Evolutionary conservation across 2,329 filamentous ascomycete genomes (phyloP), one percentile per base, ranked within the genome.

Genomic region (Epichloe aotearoae): DNA sequence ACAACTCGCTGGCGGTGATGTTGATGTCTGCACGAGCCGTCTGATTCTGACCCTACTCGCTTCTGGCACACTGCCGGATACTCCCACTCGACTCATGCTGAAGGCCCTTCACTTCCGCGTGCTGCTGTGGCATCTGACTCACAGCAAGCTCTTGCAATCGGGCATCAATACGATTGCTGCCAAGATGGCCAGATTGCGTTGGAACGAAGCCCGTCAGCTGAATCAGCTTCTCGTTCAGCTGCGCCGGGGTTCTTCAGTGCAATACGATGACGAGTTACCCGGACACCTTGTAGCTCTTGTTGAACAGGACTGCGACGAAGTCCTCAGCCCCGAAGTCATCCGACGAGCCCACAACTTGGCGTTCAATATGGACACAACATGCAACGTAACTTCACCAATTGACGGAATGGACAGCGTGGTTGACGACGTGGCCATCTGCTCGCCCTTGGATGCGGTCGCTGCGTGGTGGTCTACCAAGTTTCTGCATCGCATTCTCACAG

Each of bases 21-120:
- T 84, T 8, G 87, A 95, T 64, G 86, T 96, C 58, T 95, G 85
- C 72, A 89, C 86, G 66, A 89, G 87, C 65, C 82, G 91, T 47
- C 74, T 96, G 34, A 79, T 91, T 0, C 73, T 96, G 47, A 95
- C 90, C 0, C 75, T 96, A 26, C 83, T 96, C 60, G 89, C 90
- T 8, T 94, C 90, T 2, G 84, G 84, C 23, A 95, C 90, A 1
- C 73, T 96, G 1, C 89, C 90, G 11, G 82, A 88, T 53, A 93
- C 87, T 1, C 88, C 91, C 1, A 76, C 79, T 46, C 79, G 88
- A 42, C 75, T 95, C 50, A 95, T 96, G 87, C 77, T 95, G 51
- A 94, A 95, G 66, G 87, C 91, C 1, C 73, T 97, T 38, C 91
- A 97, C 62, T 84, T 94, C 53, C 86, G 89, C n/a, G 80, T 96